Conservation (phyloP, 1,139 yeast genomes). For the Arxiozyma bovina region DNA sequence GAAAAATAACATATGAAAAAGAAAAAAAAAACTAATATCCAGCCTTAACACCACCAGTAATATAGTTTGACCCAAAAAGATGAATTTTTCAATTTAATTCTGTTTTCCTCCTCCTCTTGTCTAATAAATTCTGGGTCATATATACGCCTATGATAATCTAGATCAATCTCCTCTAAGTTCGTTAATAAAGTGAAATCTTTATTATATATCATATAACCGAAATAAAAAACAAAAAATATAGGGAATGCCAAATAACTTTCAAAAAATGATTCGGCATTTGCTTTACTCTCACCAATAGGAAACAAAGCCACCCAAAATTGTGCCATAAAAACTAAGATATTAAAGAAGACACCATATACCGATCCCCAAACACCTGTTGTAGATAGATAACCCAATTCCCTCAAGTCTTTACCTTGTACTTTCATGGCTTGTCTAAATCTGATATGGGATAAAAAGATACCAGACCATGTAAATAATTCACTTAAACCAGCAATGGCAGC, state of each 20-base stretch:
- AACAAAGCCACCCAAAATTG: slow-evolving; percentile 76
- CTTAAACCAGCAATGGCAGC: slow-evolving; percentile 76
- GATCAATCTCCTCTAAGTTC: slow-evolving; percentile 42
- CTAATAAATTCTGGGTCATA: slow-evolving; percentile 44
- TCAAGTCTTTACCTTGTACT: slow-evolving; percentile 52
- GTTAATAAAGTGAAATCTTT: slow-evolving; percentile 38
- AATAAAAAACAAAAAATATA: slow-evolving; percentile 41
- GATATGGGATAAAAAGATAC: slow-evolving; percentile 67
- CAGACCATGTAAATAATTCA: slow-evolving; percentile 74
- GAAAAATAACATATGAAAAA: neutral
- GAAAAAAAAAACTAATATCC: neutral
- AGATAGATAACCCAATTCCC: slow-evolving; percentile 62
- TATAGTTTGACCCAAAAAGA: slow-evolving; percentile 33
- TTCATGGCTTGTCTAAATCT: slow-evolving; percentile 70
- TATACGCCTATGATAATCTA: slow-evolving; percentile 48
- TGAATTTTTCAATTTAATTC: slow-evolving; percentile 32
- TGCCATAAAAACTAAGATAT: slow-evolving; percentile 58
- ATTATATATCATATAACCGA: slow-evolving; percentile 44
- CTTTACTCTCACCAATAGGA: slow-evolving; percentile 42
- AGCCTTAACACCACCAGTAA: slow-evolving; percentile 43
- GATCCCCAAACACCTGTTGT: slow-evolving; percentile 69
- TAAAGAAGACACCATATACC: slow-evolving; percentile 50
- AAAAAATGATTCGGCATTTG: slow-evolving; percentile 47
- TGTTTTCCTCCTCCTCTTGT: slow-evolving; percentile 45
- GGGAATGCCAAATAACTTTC: slow-evolving; percentile 47